Base-by-base conservation (phyloP, 2,329 filamentous ascomycete species). In the Myriosclerotinia scirpicola region DNA sequence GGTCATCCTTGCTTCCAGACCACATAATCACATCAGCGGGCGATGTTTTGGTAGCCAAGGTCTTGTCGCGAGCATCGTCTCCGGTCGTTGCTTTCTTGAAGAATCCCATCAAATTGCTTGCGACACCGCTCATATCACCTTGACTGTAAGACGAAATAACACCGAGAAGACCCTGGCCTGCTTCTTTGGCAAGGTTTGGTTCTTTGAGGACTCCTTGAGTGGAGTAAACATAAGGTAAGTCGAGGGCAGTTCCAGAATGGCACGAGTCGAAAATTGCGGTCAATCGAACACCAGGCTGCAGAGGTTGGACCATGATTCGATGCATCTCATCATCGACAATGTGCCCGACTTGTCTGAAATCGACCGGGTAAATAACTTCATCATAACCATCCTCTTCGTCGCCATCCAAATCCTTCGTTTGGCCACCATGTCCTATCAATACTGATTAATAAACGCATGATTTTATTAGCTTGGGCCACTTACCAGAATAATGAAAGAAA, bases 1-100 rank as follows among this genome's bases (percentile, higher is more conserved):
- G 95, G 69, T 89, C 87, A 76, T 99, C 95, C 80, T 97, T 97
- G 81, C 92, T 96, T 67, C 95, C 95, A 69, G 92, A 96, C 90
- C 93, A 97, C 91, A 97, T 96, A 77, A 99, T 87, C 42, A 99
- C 95, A 79, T 99, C 95, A 52, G 95, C 95, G 1, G 93, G 90
- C 65, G 90, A 95, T 20, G 95, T 98, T 81, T 96, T 96, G 53
- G 94, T 98, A 71, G 90, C 85, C 76, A 92, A 84, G 69, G 93
- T 91, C 77, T 87, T 88, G 79, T 96, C 85, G 78, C 93, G 89
- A 22, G 89, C 89, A 46, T 90, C 87, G 72, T 95, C 85, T 71
- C 93, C 93, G 68, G 81, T 85, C 30, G 91, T 90, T 22, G 92
- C 93, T 76, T 93, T 91, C 83, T 97, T 97, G 79, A 96, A 87